These are phyloP conservation scores for Penicillium sp. DNA, from an alignment of 2,329 filamentous ascomycete species.

Conservation along the genomic window DNA sequence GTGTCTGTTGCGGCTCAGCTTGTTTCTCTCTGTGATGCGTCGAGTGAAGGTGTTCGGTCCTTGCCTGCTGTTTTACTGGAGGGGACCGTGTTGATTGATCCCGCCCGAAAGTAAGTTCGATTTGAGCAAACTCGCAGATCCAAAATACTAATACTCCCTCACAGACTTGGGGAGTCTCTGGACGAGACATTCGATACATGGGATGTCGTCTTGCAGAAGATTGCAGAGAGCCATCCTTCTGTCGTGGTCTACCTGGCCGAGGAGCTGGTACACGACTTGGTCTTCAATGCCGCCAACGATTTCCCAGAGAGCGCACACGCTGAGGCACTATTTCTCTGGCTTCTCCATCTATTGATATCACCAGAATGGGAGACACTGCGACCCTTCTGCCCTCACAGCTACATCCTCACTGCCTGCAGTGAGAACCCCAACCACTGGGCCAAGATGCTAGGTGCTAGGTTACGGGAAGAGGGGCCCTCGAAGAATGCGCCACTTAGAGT, in stretches of 20 bases:
- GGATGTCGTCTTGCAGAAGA: constrained; percentile 36
- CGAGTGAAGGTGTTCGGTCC: constrained; percentile 13
- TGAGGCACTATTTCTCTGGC: constrained; percentile 51
- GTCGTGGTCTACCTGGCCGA: constrained; percentile 42
- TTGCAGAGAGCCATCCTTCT: constrained; percentile 33
- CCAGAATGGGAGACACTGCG: constrained; percentile 36
- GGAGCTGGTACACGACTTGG: constrained; percentile 39
- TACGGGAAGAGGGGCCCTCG: constrained; percentile 14
- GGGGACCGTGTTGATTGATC: constrained; percentile 25
- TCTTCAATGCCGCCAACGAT: constrained; percentile 20
- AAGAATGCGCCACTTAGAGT: not conserved
- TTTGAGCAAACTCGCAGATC: not conserved
- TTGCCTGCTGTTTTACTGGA: constrained; percentile 31
- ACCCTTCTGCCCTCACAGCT: constrained; percentile 30
- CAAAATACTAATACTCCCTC: not conserved
- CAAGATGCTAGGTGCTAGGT: constrained; percentile 16
- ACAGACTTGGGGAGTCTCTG: constrained; percentile 30
- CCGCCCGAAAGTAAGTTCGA: constrained; percentile 28
- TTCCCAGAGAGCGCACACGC: constrained; percentile 29
- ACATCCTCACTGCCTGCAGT: constrained; percentile 35
- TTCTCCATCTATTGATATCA: constrained; percentile 47
- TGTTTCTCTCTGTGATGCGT: constrained; percentile 28
- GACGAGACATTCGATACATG: constrained; percentile 32
- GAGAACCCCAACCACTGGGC: constrained; percentile 35
- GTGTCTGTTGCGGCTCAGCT: constrained; percentile 24